Conservation (phyloP, 257 asterid species). For the Nicotiana knightiana region DNA sequence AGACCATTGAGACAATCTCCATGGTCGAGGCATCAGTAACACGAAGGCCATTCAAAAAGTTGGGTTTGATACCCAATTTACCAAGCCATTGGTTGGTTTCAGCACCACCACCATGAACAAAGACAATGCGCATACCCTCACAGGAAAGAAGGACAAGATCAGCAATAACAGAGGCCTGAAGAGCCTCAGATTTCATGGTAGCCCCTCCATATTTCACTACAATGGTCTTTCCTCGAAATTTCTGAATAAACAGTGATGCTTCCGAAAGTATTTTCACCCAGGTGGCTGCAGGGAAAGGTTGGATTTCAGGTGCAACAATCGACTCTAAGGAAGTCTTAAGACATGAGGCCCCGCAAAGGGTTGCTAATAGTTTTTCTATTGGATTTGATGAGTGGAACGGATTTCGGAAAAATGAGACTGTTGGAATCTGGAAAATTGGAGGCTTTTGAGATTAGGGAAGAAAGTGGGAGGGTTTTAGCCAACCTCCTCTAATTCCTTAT, state of each 20-base stretch:
- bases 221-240: constrained; percentile 70
- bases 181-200: constrained; percentile 74
- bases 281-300: constrained; percentile 43
- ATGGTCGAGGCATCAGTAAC: constrained; percentile 77
- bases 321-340: constrained; percentile 40
- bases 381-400: constrained; percentile 4
- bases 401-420: constrained; percentile 14
- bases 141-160: constrained; percentile 79
- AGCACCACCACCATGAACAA: constrained; percentile 84
- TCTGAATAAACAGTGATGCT: constrained; percentile 74
- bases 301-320: constrained; percentile 21
- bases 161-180: constrained; percentile 75
- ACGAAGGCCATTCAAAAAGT: constrained; percentile 68
- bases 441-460: constrained; percentile 21
- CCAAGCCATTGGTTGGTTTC: constrained; percentile 80
- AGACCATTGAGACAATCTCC: constrained; percentile 83
- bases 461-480: constrained; percentile 36
- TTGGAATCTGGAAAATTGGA: constrained; percentile 17
- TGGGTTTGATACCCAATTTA: constrained; percentile 51
- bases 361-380: constrained; percentile 13
- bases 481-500: constrained; percentile 31
- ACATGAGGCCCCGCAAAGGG: constrained; percentile 20
- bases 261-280: constrained; percentile 68
- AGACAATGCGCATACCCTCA: constrained; percentile 70
- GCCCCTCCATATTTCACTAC: constrained; percentile 92